These are phyloP conservation scores for Cyphellophora europaea DNA, from an alignment of 2,329 filamentous ascomycete genomes.

Conservation along the genomic window DNA sequence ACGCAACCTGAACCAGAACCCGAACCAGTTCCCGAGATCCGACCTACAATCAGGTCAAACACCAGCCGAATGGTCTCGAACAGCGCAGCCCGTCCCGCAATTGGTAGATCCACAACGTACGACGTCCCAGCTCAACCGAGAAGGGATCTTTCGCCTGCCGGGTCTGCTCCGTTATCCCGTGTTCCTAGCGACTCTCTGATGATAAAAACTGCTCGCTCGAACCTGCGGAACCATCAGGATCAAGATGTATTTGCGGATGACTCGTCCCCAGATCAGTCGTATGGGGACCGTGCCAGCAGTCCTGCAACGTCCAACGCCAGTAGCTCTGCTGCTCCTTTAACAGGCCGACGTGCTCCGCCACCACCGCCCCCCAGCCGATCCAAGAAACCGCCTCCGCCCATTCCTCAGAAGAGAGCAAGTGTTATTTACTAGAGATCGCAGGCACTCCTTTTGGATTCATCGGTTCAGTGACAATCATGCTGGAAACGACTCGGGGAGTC, in stretches of 20 bases:
- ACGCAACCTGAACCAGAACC: constrained; percentile 47
- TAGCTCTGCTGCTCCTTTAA: constrained; percentile 33
- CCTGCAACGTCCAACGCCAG: constrained; percentile 46
- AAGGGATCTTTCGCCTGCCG: constrained; percentile 42
- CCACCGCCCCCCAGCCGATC: constrained; percentile 53
- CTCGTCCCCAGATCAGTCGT: constrained; percentile 39
- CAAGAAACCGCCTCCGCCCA: constrained; percentile 58
- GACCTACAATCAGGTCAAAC: constrained; percentile 44
- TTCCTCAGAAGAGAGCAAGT: constrained; percentile 49
- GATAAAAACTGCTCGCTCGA: constrained; percentile 37
- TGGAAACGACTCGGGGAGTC: too few species aligned
- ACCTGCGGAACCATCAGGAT: constrained; percentile 32
- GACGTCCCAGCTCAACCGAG: constrained; percentile 46
- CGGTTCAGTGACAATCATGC: too few species aligned
- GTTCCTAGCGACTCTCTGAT: constrained; percentile 46
- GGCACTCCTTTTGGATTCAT: too few species aligned
- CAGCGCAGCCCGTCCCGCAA: constrained; percentile 34
- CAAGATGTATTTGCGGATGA: constrained; percentile 44
- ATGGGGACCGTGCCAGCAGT: constrained; percentile 42
- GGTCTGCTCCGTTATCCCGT: constrained; percentile 36
- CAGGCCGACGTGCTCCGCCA: constrained; percentile 47
- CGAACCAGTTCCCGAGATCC: constrained; percentile 41
- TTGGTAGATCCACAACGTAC: constrained; percentile 47
- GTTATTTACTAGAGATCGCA: too few species aligned
- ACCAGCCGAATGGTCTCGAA: constrained; percentile 16